phyloP scores from a whole-genome alignment of 1,284 basidiomycete genomes.

The Phellopilus nigrolimitatus region DNA sequence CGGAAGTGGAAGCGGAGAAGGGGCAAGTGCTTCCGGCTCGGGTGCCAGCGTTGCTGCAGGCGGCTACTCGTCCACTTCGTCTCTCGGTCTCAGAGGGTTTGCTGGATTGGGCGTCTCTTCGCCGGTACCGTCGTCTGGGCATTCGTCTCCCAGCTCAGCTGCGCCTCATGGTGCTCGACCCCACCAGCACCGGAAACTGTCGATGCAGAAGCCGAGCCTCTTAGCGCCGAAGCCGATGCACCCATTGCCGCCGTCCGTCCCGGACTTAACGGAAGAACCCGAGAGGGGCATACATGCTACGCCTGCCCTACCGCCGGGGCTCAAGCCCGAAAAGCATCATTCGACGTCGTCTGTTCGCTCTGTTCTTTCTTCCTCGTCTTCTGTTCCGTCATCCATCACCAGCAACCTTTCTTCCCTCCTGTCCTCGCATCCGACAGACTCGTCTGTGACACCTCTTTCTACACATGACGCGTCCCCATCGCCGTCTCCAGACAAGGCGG shows the following conservation, averaged over 20 bases:
- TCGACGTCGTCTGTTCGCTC: constrained; percentile 6
- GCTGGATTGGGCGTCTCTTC: constrained; percentile 6
- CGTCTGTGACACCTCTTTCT: constrained; percentile 13
- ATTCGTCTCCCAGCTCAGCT: background rate
- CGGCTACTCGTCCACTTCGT: constrained; percentile 15
- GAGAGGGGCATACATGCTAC: background rate
- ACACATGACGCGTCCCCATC: constrained; percentile 1
- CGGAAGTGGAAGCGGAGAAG: constrained; percentile 15
- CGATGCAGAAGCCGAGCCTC: constrained; percentile 12
- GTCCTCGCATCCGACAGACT: constrained; percentile 4
- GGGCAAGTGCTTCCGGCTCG: constrained; percentile 10
- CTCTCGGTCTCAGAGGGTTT: constrained; percentile 8
- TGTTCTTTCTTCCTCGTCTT: constrained; percentile 1
- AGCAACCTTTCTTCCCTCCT: background rate
- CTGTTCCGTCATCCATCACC: constrained; percentile 10
- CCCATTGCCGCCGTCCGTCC: constrained; percentile 4
- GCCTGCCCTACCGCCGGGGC: background rate
- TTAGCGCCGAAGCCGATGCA: constrained; percentile 17
- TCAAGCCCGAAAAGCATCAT: background rate
- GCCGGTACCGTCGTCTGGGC: constrained; percentile 1
- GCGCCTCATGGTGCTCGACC: background rate
- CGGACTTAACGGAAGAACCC: constrained; percentile 9
- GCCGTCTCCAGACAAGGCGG: background rate
- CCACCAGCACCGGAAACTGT: background rate
- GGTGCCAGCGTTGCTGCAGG: constrained; percentile 3